Conservation (phyloP, 768 basidiomycete species). For the Rhizopogon roseolus region DNA sequence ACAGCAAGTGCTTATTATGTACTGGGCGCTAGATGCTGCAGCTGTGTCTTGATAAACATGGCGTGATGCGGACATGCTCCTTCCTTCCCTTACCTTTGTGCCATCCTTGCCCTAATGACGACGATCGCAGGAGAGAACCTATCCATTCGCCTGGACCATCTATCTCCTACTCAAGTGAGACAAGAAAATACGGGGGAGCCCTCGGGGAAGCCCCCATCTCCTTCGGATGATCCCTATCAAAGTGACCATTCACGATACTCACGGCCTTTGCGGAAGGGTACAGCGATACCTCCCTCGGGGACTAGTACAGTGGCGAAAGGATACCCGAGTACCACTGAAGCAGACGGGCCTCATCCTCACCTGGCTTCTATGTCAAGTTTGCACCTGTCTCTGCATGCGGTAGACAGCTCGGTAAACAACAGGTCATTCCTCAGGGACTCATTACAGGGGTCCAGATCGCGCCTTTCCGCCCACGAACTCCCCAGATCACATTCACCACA, state of each 20-base stretch:
- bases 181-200: not conserved
- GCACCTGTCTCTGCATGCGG: not conserved
- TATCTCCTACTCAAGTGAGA: not conserved
- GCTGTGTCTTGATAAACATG: too few species aligned
- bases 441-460: not conserved
- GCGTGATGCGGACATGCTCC: too few species aligned
- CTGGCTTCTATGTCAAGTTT: not conserved
- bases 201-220: not conserved
- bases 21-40: too few species aligned
- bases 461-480: not conserved
- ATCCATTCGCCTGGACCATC: not conserved
- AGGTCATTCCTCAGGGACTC: not conserved
- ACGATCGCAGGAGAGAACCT: not conserved
- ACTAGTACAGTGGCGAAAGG: not conserved
- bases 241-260: not conserved
- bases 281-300: not conserved
- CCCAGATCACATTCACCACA: not conserved
- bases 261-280: not conserved
- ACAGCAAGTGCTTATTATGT: not conserved
- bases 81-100: too few species aligned
- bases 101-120: too few species aligned
- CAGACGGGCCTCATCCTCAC: not conserved
- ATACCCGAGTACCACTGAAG: not conserved
- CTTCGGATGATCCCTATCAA: slow-evolving; percentile 2
- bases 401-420: not conserved